Percentiles rank a stretch among this genome's conserved stretches.
Conservation (phyloP, 1,139 yeast genomes). For the Eremothecium coryli region DNA sequence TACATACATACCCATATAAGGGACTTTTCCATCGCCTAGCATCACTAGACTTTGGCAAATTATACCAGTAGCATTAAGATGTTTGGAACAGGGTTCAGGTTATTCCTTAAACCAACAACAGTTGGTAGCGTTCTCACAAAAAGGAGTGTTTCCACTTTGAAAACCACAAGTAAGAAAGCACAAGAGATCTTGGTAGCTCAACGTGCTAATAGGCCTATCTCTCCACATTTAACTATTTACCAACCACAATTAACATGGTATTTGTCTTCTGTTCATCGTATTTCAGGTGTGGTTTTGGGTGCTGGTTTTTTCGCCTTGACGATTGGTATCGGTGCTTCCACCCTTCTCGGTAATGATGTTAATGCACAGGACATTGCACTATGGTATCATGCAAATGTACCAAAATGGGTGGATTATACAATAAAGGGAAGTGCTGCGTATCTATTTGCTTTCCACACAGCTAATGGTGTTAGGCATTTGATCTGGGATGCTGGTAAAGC, state of each 20-base stretch:
- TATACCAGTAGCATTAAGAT: too few relatives aligned
- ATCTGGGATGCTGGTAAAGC: constrained; percentile 83
- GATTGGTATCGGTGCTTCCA: constrained; percentile 61
- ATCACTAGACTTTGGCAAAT: too few relatives aligned
- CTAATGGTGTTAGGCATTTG: constrained; percentile 86
- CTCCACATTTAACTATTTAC: constrained; percentile 87
- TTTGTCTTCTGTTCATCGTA: constrained; percentile 75
- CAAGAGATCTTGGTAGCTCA: constrained; percentile 67
- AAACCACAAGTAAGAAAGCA: constrained; percentile 55
- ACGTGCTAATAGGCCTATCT: constrained; percentile 78
- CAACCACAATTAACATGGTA: constrained; percentile 82
- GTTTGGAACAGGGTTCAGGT: constrained; percentile 1
- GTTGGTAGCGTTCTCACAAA: not conserved
- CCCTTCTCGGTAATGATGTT: constrained; percentile 53
- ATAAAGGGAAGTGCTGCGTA: constrained; percentile 63
- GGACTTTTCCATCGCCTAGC: too few relatives aligned
- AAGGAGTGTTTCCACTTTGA: constrained; percentile 35
- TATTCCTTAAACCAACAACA: constrained; percentile 1
- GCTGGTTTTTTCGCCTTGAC: constrained; percentile 71
- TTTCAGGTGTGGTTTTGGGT: constrained; percentile 80
- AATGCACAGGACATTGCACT: constrained; percentile 54
- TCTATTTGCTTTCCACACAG: constrained; percentile 80
- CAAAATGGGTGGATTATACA: constrained; percentile 50
- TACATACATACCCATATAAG: too few relatives aligned
- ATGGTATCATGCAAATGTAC: constrained; percentile 44